A percentile compares a stretch with the other conserved stretches of the same genome.
Conservation (phyloP, 164 flowering plant species). For the Stephania cephalantha region DNA sequence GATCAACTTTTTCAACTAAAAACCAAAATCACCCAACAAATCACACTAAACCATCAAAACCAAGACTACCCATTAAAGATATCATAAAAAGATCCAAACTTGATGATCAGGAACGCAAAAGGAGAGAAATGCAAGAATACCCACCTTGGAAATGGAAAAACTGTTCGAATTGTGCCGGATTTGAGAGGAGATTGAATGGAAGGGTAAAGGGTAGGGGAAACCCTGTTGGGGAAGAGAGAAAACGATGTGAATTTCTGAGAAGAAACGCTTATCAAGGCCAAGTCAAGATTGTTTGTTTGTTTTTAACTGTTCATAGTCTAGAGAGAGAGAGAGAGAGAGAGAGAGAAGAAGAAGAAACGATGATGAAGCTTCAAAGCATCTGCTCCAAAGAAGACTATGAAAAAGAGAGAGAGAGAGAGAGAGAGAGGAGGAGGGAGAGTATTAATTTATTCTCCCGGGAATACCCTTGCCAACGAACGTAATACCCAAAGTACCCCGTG, state of each 20-base stretch:
- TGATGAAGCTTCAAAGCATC: not conserved
- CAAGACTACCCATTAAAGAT: not conserved
- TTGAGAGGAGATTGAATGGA: not conserved
- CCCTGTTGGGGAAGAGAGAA: too few species aligned
- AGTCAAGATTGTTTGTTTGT: not conserved
- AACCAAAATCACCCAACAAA: not conserved
- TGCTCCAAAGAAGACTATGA: not conserved
- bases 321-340: too few species aligned
- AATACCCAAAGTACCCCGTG: too few species aligned
- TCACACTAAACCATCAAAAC: not conserved
- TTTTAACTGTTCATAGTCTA: not conserved
- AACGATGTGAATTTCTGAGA: not conserved
- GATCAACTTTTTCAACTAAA: not conserved
- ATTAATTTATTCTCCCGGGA: not conserved
- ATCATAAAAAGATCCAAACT: not conserved
- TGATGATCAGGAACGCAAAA: not conserved
- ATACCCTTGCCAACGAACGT: not conserved
- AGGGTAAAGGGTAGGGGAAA: not conserved
- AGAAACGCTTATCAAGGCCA: not conserved
- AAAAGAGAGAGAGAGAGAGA: too few species aligned
- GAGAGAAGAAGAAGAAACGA: too few species aligned
- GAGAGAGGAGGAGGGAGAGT: not conserved
- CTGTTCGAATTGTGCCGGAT: not conserved
- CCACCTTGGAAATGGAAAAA: not conserved
- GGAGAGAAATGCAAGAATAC: not conserved